phyloP scores from a whole-genome alignment of 1,284 basidiomycete genomes.

The Moesziomyces globuligerus region DNA sequence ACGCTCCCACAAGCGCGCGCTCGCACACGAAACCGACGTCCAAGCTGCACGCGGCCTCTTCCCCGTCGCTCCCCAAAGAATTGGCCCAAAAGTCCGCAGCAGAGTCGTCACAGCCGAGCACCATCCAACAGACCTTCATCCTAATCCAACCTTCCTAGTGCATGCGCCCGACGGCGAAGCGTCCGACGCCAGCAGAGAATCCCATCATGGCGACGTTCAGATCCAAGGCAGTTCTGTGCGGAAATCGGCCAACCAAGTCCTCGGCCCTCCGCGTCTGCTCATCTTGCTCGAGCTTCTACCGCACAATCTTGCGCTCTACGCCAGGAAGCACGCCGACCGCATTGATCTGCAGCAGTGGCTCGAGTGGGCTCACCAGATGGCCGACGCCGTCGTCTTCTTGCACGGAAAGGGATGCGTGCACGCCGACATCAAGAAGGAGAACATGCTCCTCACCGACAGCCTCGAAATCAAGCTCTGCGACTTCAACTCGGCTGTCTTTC shows the following conservation, averaged over 20 bases:
- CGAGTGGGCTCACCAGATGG: slow-evolving; percentile 58
- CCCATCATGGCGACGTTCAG: not conserved
- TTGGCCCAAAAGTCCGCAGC: slow-evolving; percentile 1
- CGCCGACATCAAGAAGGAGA: slow-evolving; percentile 65
- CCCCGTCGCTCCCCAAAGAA: slow-evolving; percentile 10
- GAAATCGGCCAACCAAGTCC: not conserved
- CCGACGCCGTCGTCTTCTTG: slow-evolving; percentile 53
- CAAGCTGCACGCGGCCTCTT: slow-evolving; percentile 6
- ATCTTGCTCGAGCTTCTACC: slow-evolving; percentile 65
- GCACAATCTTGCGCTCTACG: slow-evolving; percentile 49
- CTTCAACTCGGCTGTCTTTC: slow-evolving; percentile 65
- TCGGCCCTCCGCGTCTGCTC: slow-evolving; percentile 58
- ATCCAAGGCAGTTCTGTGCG: not conserved
- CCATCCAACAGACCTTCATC: not conserved
- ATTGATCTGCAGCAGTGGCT: slow-evolving; percentile 57
- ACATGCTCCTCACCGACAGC: slow-evolving; percentile 59
- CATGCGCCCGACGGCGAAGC: slow-evolving; percentile 25
- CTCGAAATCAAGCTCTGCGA: slow-evolving; percentile 63
- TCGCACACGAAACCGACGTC: slow-evolving; percentile 28
- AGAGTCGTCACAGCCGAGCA: slow-evolving; percentile 5
- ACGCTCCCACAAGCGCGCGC: slow-evolving; percentile 17
- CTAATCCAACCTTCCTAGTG: slow-evolving; percentile 25
- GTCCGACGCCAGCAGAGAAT: not conserved
- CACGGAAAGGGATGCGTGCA: slow-evolving; percentile 62
- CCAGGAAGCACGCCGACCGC: slow-evolving; percentile 29